Evolutionary conservation across 345 rosid species (phyloP), one percentile per base, ranked within the genome.

Genomic region (Gossypium longicalyx): DNA sequence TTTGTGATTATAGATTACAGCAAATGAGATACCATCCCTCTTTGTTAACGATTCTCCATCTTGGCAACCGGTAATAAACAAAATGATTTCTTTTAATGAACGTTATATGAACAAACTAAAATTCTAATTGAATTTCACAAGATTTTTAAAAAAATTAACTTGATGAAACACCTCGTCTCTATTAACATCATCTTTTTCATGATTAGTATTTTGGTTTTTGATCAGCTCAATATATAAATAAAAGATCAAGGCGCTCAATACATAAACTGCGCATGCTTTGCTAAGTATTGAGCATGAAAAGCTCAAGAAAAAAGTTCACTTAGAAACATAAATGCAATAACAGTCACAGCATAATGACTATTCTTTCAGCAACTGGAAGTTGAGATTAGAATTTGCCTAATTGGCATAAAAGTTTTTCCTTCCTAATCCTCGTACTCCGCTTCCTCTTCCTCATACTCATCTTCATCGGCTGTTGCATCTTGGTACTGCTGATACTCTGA

Each of bases 401-500:
- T 4, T 49, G 12, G 44, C 20, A 29, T 6, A 7, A 27, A 27
- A 61, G 45, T 7, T 38, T 34, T n/a, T 4, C 13, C 25, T 1
- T 23, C 27, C 17, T 61, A 25, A 12, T 73, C 76, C 16, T 74
- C 69, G 13, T 80, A 82, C 44, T 82, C 85, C 0, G 72, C 81
- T 19, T 80, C 87, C 49, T 87, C 87, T 27, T 87, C 94, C 56
- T 90, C 87, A 3, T 88, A 82, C 0, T 83, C 84, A 16, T 90
- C 94, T 52, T 90, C 94, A 23, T 89, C 92, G 0, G 94, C 92
- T 0, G 91, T 87, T 38, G 94, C 94, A 83, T 90, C 94, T 73
- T 90, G 94, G 77, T 90, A 90, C 77, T 90, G 92, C 81, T 90
- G 94, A 60, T 90, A 90, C 83, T 90, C 92, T 0, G 90, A 85